Evolutionary conservation across 2,329 filamentous ascomycete species (phyloP).

Genomic region (Pseudogymnoascus verrucosus): DNA sequence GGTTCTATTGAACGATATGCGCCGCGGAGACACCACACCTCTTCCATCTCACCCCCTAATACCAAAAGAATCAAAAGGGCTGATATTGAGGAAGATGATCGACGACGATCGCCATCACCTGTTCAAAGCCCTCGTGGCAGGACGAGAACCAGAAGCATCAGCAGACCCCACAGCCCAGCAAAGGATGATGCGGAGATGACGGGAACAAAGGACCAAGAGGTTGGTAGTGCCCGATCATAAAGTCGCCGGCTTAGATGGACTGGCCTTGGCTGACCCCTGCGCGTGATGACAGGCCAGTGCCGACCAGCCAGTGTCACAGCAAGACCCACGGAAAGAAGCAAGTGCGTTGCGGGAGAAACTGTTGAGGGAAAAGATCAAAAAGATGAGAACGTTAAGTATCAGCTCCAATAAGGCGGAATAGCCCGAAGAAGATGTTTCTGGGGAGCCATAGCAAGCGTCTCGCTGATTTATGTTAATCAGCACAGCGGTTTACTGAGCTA

Average conservation of each 20-base stretch:
- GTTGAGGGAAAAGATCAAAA: conserved; percentile 46
- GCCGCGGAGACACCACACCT: conserved; percentile 41
- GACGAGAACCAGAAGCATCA: conserved; percentile 3
- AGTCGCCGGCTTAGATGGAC: not conserved
- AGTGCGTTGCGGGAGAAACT: conserved; percentile 42
- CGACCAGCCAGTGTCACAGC: not conserved
- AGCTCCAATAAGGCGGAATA: conserved; percentile 16
- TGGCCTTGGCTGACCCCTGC: conserved; percentile 5
- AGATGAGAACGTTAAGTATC: conserved; percentile 45
- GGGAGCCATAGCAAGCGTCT: not conserved
- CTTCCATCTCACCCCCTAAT: conserved; percentile 40
- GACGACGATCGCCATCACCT: conserved; percentile 23
- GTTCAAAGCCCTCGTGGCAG: not conserved
- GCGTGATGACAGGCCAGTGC: conserved; percentile 1
- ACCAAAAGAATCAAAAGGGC: conserved; percentile 44
- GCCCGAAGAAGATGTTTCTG: not conserved
- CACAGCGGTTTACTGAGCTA: not conserved
- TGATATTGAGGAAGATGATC: conserved; percentile 47
- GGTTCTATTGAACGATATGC: conserved; percentile 29
- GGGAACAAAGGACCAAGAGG: conserved; percentile 21
- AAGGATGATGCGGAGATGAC: not conserved
- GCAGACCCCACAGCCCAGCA: not conserved
- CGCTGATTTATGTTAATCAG: not conserved
- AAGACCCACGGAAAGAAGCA: conserved; percentile 35
- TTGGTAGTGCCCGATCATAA: conserved; percentile 33